Evolutionary conservation across 2,329 filamentous ascomycete species (phyloP), one percentile per base, ranked within the genome.

Genomic region (Tolypocladium nubicola): DNA sequence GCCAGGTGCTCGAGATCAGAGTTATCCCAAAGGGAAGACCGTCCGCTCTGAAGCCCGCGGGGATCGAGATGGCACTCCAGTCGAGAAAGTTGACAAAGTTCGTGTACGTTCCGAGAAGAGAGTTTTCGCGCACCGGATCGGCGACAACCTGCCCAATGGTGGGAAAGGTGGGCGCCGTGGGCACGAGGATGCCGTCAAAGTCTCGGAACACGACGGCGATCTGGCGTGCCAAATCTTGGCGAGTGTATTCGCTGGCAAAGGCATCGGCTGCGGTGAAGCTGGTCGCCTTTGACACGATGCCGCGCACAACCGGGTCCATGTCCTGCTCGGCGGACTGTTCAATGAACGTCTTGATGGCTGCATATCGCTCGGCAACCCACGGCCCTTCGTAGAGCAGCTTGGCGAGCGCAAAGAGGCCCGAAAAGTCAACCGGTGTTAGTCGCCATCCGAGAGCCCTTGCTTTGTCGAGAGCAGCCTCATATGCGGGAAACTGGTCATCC

Each of bases 31-130:
- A 74, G 0, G 72, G 72, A 8, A 74, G 62, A 0, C 69, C 70
- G 39, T 73, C 69, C 0, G 61, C 40, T 1, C 71, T 59, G 40
- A 71, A 73, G 1, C 76, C 76, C 0, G 80, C 80, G 1, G 80
- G 79, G n/a, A 83, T 71, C 1, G 78, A 74, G 11, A 82, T 62
- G 3, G 77, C 80, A 43, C 76, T 78, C 62, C 83, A 73, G 65
- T 85, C 82, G 21, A 85, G 66, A 35, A 85, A 79, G 62, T 85
- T 85, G 19, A 77, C 83, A 63, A 80, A 84, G 63, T 84, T 82
- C 0, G 81, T 83, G 57, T 83, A 85, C 3, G 74, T 77, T 7
- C 81, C 80, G 7, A 83, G 64, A 4, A 73, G 67, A 4, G 78
- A 78, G 61, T 85, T 85, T 63, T 79, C 75, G 19, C 66, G 68